These are phyloP conservation scores for Coleophoma crateriformis DNA, from an alignment of 2,329 filamentous ascomycete genomes.

Conservation along the genomic window DNA sequence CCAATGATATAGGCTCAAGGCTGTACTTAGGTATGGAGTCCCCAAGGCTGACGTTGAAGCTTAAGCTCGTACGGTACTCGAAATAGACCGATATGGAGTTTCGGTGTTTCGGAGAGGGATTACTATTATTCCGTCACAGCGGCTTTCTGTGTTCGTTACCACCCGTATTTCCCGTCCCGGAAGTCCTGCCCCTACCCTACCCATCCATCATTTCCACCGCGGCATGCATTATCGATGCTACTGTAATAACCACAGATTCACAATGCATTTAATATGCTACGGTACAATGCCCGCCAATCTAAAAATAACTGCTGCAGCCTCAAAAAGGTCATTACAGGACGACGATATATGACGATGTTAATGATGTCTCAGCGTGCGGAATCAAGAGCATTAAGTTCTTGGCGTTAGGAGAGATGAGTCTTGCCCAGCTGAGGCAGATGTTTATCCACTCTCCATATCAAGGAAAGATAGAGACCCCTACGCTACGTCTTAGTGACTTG, in stretches of 20 bases:
- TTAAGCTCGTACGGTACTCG: not conserved
- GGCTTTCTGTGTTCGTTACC: too few relatives aligned
- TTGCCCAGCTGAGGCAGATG: too few relatives aligned
- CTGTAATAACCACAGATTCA: conserved; percentile 1
- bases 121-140: not conserved
- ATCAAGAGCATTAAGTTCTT: too few relatives aligned
- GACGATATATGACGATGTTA: too few relatives aligned
- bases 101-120: not conserved
- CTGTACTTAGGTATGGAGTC: conserved; percentile 9
- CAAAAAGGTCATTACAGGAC: not conserved
- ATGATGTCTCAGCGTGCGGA: too few relatives aligned
- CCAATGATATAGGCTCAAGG: conserved; percentile 12
- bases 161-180: too few relatives aligned
- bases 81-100: not conserved
- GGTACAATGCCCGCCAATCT: not conserved
- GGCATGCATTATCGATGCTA: not conserved
- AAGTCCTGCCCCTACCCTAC: not conserved
- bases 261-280: not conserved
- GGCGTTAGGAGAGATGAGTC: too few relatives aligned
- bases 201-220: not conserved
- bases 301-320: not conserved
- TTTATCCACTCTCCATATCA: too few relatives aligned
- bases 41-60: conserved; percentile 13
- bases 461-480: too few relatives aligned
- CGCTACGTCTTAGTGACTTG: too few relatives aligned